Percentiles rank a stretch among this genome's conserved stretches.
These are phyloP conservation scores for Thalassiosira mediterranea DNA, from an alignment of 352 stramenopile genomes.

Conservation along the genomic window DNA sequence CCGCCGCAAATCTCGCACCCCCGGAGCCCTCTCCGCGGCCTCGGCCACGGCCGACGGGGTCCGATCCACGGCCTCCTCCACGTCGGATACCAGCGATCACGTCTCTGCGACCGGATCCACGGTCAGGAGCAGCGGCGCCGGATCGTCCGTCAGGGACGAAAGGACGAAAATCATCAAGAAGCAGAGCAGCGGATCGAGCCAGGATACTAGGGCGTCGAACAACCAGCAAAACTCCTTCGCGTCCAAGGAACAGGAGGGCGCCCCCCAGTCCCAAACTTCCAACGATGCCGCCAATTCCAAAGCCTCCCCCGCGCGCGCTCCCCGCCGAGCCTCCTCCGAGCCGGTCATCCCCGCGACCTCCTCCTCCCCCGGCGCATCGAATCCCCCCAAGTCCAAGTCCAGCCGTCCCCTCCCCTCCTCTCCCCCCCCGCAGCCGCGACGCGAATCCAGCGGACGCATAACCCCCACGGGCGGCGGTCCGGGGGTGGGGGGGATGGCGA, in stretches of 20 bases:
- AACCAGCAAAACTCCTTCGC: no score
- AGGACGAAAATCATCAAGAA: not conserved
- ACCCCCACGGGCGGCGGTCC: not conserved
- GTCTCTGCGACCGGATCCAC: no score
- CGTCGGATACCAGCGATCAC: not conserved
- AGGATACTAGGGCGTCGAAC: not conserved
- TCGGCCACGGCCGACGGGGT: not conserved
- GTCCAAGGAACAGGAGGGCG: no score
- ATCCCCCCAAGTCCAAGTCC: not conserved
- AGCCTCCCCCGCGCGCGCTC: not conserved
- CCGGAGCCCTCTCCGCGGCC: not conserved
- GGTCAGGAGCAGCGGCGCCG: no score
- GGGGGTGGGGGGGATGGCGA: not conserved
- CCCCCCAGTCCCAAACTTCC: no score
- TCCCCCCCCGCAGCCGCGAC: no score
- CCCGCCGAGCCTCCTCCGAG: not conserved
- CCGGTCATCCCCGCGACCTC: not conserved
- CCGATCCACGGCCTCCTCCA: not conserved
- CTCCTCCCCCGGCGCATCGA: not conserved
- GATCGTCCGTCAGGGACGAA: not conserved
- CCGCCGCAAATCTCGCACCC: constrained; percentile 10
- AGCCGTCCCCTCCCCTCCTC: not conserved
- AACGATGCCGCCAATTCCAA: not conserved
- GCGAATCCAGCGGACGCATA: no score
- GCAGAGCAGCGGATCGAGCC: not conserved